These are phyloP conservation scores for Botryotinia convoluta DNA, from an alignment of 2,329 filamentous ascomycete genomes.

Conservation along the genomic window DNA sequence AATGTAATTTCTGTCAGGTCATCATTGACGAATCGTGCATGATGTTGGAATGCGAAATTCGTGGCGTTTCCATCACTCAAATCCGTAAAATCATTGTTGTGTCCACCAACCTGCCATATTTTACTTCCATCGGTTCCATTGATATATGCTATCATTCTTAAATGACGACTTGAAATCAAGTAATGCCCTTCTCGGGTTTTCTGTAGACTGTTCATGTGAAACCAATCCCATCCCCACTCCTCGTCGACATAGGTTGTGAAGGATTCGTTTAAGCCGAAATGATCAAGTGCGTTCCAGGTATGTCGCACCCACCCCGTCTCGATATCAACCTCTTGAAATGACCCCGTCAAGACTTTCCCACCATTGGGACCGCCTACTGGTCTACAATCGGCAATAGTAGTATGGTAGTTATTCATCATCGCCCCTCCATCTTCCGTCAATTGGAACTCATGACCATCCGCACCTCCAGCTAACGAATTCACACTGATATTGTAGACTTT, in stretches of 20 bases:
- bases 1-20: constrained; percentile 28
- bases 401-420: constrained; percentile 17
- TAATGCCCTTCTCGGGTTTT: not conserved
- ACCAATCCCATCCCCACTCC: constrained; percentile 31
- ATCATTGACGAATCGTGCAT: constrained; percentile 41
- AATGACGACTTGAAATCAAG: not conserved
- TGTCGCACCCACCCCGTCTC: constrained; percentile 49
- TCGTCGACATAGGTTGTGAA: constrained; percentile 23
- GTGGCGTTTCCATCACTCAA: not conserved
- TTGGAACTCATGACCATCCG: constrained; percentile 17
- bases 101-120: not conserved
- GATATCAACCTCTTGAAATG: constrained; percentile 52
- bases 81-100: not conserved
- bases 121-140: not conserved
- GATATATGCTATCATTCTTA: not conserved
- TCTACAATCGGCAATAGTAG: constrained; percentile 3
- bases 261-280: constrained; percentile 30
- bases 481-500: constrained; percentile 4
- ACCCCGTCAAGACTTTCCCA: constrained; percentile 7
- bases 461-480: constrained; percentile 9
- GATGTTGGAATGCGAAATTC: constrained; percentile 37
- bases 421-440: constrained; percentile 13
- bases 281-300: constrained; percentile 48
- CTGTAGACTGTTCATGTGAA: constrained; percentile 39
- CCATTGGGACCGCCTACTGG: not conserved